Evolutionary conservation across 768 basidiomycete species (phyloP), one percentile per base, ranked within the genome.

Genomic region (Infundibulicybe gibba): DNA sequence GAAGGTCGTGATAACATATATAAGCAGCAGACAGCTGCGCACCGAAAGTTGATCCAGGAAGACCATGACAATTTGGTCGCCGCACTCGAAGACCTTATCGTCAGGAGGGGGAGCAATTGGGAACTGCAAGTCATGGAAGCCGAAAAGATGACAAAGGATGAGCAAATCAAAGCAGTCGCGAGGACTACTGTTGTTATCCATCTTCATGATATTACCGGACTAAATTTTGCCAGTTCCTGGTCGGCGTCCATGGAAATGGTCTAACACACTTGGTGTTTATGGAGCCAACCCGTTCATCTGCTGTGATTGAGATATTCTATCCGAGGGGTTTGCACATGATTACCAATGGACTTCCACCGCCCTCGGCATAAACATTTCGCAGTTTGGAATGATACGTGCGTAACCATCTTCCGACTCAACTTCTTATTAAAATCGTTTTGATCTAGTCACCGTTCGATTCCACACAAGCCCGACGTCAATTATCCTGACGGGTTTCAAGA

Each of bases 401-500:
- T 38, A 3, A 6, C 17, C 35, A 59, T 52, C 76, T 16, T 44
- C 17, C 32, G 20, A 25, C 43, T 16, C 14, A 32, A 14, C 14
- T 50, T 32, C 12, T 30, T 10, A 5, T 15, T 16, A 5, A 38
- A 14, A 32, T 8, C 21, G 14, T 17, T 48, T 31, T 25, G 44
- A 13, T 15, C 9, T 12, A 69, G 66, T 6, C 56, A 62, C 43
- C 50, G 72, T 13, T 72, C 81, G 16, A 63, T 68, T 49, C 69
- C 65, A 14, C 58, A 69, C 15, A 69, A 81, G 65, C 66, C 78
- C 20, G 16, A 31, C 0, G 80, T 87, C 0, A 57, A 63, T n/a
- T 92, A 92, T 55, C 90, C 90, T 0, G 83, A 90, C 6, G 90
- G 87, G 19, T 94, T 94, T 70, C 91, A 94, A 56, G 82, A 83